Base-by-base conservation (phyloP, 176 grass and related monocot species). In the Raddia distichophylla region DNA sequence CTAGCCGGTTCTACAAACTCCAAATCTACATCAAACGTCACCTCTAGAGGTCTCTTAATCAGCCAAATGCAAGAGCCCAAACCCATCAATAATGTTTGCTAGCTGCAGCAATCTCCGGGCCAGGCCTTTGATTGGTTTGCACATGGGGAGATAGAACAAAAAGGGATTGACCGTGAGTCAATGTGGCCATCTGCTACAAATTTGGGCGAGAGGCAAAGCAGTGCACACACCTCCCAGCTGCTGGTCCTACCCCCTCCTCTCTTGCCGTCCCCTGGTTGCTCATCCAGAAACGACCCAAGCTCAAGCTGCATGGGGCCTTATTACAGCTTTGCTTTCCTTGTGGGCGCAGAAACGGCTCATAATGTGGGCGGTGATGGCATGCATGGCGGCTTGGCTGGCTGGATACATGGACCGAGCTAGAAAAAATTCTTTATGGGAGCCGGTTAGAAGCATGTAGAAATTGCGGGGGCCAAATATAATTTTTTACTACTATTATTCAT, bases 251-350 rank as follows among this genome's bases (percentile, higher is more conserved):
- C 3, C 4, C 37, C 51, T 43, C 35, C 3, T 16, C 8, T 42
- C 53, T 69, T 44, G 47, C 60, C 51, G 9, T 57, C 35, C 14
- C 14, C 64, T 27, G 20, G 5, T 14, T n/a, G 37, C 54, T 52
- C 66, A 59, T 9, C 71, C 51, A 50, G 11, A 73, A 64, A 73
- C 17, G 45, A 63, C 27, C 55, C 57, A 12, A 52, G 53, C 5
- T 19, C 27, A 27, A 33, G 48, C 27, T 27, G 27, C 27, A 64
- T 73, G 83, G 74, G 10, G 46, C 58, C 51, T 43, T 59, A 14
- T 43, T 59, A 14, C 64, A 17, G 47, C 47, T 82, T 81, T 59
- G 73, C 86, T 87, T 78, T 87, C 79, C 8, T 57, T 71, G 86
- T 83, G 86, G 86, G 86, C 64, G 37, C 79, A 15, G 37, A 77